These are phyloP conservation scores for Dendrobium officinale DNA, from an alignment of 106 monocot species.

Conservation along the genomic window DNA sequence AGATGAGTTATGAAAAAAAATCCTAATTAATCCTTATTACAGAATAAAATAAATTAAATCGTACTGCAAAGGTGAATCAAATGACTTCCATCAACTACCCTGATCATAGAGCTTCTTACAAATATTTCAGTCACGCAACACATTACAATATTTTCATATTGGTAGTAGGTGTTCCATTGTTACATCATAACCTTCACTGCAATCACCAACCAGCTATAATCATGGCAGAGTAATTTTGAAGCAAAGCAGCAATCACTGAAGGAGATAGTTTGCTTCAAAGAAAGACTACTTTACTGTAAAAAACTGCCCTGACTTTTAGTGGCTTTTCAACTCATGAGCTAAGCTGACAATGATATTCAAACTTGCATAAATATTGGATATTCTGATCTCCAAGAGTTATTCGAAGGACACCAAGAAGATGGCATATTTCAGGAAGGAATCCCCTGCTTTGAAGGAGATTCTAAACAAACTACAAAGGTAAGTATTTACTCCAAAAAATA, in stretches of 20 bases:
- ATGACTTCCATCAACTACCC: too few relatives aligned
- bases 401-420: neutral
- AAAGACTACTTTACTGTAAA: neutral
- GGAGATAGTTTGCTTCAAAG: neutral
- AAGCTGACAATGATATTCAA: neutral
- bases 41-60: too few relatives aligned
- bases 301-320: neutral
- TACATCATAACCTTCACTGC: too few relatives aligned
- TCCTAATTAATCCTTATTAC: too few relatives aligned
- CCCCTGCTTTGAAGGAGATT: slow-evolving; percentile 5
- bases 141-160: neutral
- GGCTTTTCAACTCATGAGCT: neutral
- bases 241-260: neutral
- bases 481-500: neutral
- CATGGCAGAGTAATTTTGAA: neutral
- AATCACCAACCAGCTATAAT: slow-evolving; percentile 1
- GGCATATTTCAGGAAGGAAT: neutral
- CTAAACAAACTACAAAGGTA: slow-evolving; percentile 5
- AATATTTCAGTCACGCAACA: too few relatives aligned
- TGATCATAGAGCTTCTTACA: too few relatives aligned
- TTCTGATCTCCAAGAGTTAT: neutral
- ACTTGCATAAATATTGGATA: neutral
- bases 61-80: too few relatives aligned
- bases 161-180: neutral
- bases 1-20: too few relatives aligned